Conservation (phyloP, 371 early-diverging fungal species). For the Zopfochytrium polystomum region DNA sequence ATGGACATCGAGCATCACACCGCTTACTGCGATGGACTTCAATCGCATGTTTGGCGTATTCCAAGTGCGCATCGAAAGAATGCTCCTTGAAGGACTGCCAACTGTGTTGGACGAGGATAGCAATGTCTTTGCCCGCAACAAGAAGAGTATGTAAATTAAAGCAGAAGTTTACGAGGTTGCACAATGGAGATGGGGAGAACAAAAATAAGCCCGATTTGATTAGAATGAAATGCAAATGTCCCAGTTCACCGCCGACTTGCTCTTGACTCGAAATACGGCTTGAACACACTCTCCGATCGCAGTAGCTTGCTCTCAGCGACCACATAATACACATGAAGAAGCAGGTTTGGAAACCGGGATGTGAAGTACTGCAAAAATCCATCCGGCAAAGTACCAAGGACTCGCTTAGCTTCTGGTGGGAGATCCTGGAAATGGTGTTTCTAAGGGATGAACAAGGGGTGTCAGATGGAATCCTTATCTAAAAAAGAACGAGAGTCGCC, state of each 20-base stretch:
- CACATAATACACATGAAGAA: constrained; percentile 63
- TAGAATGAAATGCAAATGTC: no score
- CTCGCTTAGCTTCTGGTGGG: constrained; percentile 65
- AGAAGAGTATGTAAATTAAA: no score
- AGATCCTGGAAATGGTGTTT: constrained; percentile 96
- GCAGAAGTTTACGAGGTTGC: no score
- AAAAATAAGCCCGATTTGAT: no score
- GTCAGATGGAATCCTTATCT: no score
- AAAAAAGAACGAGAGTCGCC: no score
- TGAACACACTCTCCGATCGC: constrained; percentile 61
- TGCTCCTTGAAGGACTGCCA: constrained; percentile 24
- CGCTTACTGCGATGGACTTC: constrained; percentile 74
- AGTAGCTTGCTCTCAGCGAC: constrained; percentile 54
- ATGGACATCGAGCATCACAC: constrained; percentile 61
- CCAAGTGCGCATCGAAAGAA: constrained; percentile 46
- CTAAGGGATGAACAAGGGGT: no score
- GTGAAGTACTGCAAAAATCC: constrained; percentile 87
- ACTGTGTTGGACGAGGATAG: neutral
- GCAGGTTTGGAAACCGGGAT: constrained; percentile 81
- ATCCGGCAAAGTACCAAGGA: constrained; percentile 84
- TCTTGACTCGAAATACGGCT: constrained; percentile 57
- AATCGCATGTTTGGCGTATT: constrained; percentile 62
- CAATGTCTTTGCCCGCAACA: no score
- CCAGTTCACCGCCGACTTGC: no score
- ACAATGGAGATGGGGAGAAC: no score